These are phyloP conservation scores for Hippophae tibetana DNA, from an alignment of 306 rosid species.

Conservation along the genomic window DNA sequence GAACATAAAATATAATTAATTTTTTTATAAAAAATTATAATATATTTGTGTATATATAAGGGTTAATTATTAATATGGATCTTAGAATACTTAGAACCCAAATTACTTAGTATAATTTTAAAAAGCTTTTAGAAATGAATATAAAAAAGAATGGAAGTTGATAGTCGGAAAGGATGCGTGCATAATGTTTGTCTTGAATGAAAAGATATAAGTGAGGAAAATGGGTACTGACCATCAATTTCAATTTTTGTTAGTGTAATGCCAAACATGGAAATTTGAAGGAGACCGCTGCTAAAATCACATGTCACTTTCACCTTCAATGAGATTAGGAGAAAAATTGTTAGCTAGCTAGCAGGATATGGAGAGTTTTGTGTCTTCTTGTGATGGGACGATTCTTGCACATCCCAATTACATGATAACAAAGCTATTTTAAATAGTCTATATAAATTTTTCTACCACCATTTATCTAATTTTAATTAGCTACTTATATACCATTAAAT, in stretches of 20 bases:
- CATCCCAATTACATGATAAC: slow-evolving; percentile 39
- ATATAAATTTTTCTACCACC: no score
- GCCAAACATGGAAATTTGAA: slow-evolving; percentile 56
- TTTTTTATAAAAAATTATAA: no score
- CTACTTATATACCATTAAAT: no score
- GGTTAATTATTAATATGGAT: no score
- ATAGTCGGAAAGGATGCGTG: neutral
- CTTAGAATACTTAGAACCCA: no score
- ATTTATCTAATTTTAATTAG: no score
- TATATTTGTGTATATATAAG: no score
- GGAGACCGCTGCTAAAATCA: slow-evolving; percentile 51
- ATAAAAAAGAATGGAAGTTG: no score
- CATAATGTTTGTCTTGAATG: slow-evolving; percentile 2
- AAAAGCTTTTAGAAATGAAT: no score
- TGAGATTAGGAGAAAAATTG: neutral
- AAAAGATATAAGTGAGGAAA: slow-evolving; percentile 41
- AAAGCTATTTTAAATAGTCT: slow-evolving; percentile 17
- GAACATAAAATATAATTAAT: no score
- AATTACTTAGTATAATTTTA: no score
- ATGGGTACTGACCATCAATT: slow-evolving; percentile 41
- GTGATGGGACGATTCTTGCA: slow-evolving; percentile 70
- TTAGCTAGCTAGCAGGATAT: no score
- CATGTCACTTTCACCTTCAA: slow-evolving; percentile 44
- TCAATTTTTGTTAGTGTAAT: slow-evolving; percentile 80
- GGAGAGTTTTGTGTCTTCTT: slow-evolving; percentile 12